Percentiles rank a stretch among this genome's conserved stretches.
phyloP scores from a whole-genome alignment of 441 rosid species.

The Melastoma candidum region DNA sequence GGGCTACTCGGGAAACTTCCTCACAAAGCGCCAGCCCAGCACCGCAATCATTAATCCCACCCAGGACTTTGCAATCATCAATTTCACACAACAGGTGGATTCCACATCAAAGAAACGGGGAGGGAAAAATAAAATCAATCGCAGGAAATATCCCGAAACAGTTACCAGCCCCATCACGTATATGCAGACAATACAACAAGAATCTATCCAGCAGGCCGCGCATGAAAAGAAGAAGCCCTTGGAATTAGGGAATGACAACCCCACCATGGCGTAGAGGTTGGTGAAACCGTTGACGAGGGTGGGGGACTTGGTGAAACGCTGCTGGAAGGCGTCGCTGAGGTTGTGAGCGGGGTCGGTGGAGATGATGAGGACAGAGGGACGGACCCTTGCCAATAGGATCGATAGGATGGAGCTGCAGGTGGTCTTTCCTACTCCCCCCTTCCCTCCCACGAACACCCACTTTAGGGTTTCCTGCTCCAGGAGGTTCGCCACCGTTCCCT shows the following conservation, averaged over 20 bases:
- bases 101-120: too few species aligned
- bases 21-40: too few species aligned
- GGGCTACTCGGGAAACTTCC: too few species aligned
- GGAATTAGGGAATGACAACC: background rate
- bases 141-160: too few species aligned
- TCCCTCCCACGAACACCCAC: slow-evolving; percentile 99
- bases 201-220: too few species aligned
- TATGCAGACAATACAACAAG: too few species aligned
- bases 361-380: slow-evolving; percentile 90
- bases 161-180: too few species aligned
- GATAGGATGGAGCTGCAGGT: slow-evolving; percentile 91
- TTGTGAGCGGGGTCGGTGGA: slow-evolving; percentile 99
- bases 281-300: slow-evolving; percentile 85
- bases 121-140: too few species aligned
- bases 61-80: too few species aligned
- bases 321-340: slow-evolving; percentile 98
- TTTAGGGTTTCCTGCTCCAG: slow-evolving; percentile 74
- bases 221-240: too few species aligned
- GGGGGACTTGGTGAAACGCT: slow-evolving; percentile 81
- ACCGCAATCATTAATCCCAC: too few species aligned
- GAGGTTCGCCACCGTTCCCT: slow-evolving; percentile 59
- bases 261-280: slow-evolving; percentile 92
- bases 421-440: slow-evolving; percentile 98
- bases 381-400: slow-evolving; percentile 62
- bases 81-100: too few species aligned